Base-by-base conservation (phyloP, 2,329 filamentous ascomycete species). In the Fusarium zealandicum region DNA sequence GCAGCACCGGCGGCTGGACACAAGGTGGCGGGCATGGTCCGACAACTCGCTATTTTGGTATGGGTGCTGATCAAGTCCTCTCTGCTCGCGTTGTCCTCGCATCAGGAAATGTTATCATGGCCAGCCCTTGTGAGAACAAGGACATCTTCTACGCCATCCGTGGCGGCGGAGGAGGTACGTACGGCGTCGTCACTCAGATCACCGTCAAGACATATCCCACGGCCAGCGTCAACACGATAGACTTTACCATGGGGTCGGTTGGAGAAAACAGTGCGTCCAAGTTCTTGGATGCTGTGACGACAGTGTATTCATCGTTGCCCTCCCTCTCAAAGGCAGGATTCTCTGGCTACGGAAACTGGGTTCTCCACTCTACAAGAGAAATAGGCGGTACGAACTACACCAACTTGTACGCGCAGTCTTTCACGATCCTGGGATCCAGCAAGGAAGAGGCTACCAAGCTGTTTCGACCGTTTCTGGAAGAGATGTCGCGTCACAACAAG, bases 181-280 rank as follows among this genome's bases (percentile, higher is more conserved):
- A 45, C 27, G 48, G 48, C 31, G 40, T 51, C 35, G 44, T 51
- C 7, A 51, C 40, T 4, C 39, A n/a, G 1, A 5, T 51, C 2
- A 51, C 20, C 5, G 18, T 51, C 1, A 51, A 51, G 12, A 33
- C 48, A 3, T 45, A 51, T 39, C 33, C 39, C 2, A 35, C 44
- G 8, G 33, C 14, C 10, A 27, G 6, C 3, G 32, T 33, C 12
- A 22, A 28, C 6, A 33, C 22, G 7, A 20, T 2, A 4, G 14
- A 51, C 27, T 0, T 44, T 40, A 0, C n/a, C 14, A 16, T 35
- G 22, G 0, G 22, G 18, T 0, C 44, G 22, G 7, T 45, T 38
- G 9, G 1, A 35, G 2, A 22, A 7, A 7, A 4, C 20, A 22
- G 5, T 22, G 20, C 7, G 7, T 22, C 20, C 20, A 22, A 22